These are phyloP conservation scores for Puccinia brachypodii DNA, from an alignment of 1,284 basidiomycete species.

Conservation along the genomic window DNA sequence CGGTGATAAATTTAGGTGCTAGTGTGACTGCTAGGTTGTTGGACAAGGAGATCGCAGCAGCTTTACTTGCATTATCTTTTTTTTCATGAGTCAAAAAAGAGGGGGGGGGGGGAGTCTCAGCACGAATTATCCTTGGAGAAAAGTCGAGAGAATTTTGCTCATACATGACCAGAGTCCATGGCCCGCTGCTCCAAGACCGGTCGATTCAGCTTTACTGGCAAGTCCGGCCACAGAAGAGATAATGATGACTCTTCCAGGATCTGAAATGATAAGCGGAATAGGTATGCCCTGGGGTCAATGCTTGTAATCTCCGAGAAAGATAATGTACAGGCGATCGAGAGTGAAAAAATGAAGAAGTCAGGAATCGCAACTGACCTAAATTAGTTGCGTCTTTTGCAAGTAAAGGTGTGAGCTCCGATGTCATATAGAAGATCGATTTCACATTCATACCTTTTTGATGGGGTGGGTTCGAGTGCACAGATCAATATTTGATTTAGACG, in stretches of 20 bases:
- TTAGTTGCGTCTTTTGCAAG: conserved; percentile 43
- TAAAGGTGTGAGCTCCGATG: conserved; percentile 39
- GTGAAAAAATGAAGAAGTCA: not conserved
- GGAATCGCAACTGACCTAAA: conserved; percentile 7
- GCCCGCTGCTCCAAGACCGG: conserved; percentile 54
- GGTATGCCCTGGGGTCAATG: not conserved
- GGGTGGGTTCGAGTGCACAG: not conserved
- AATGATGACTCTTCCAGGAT: conserved; percentile 56
- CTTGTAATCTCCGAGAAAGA: not conserved
- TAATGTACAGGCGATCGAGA: not conserved
- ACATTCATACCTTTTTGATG: conserved; percentile 47
- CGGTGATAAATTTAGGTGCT: conserved; percentile 55
- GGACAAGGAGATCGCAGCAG: conserved; percentile 57
- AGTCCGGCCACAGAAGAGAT: conserved; percentile 56
- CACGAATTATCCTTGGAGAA: not conserved
- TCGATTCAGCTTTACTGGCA: conserved; percentile 52
- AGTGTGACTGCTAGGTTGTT: conserved; percentile 55
- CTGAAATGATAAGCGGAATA: not conserved
- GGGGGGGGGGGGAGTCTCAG: not conserved
- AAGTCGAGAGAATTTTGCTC: conserved; percentile 14
- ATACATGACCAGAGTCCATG: conserved; percentile 56
- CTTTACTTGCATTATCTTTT: conserved; percentile 56
- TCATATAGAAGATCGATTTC: conserved; percentile 48
- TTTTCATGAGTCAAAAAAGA: not conserved
- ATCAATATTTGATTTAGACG: not conserved